A percentile compares a stretch with the other conserved stretches of the same genome.
Conservation (phyloP, 75 land plant species). For the Azolla pinnata region DNA sequence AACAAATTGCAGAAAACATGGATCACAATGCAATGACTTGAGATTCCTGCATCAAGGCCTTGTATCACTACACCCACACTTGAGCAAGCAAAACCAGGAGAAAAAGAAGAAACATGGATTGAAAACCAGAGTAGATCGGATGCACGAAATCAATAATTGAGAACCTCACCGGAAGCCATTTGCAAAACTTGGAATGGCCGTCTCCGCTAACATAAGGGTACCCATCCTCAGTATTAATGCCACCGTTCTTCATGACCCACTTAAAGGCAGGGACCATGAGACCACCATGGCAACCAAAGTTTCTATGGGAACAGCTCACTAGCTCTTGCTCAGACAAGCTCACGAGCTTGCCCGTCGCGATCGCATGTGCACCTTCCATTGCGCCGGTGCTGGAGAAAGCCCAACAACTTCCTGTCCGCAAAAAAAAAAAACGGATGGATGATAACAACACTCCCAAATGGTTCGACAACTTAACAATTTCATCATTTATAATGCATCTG, state of each 20-base stretch:
- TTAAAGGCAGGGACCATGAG: conserved; percentile 75
- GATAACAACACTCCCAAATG: too few species aligned
- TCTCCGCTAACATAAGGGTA: conserved; percentile 45
- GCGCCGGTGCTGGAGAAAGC: conserved; percentile 86
- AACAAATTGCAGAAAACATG: too few species aligned
- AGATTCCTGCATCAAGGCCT: too few species aligned
- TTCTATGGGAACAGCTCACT: conserved; percentile 52
- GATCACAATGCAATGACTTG: too few species aligned
- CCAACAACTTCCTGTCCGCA: conserved; percentile 94
- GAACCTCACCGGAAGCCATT: background rate
- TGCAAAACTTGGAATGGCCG: conserved; percentile 6
- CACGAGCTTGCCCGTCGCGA: conserved; percentile 54
- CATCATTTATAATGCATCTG: too few species aligned
- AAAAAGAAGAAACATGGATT: too few species aligned
- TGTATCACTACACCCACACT: too few species aligned
- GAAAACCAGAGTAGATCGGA: too few species aligned
- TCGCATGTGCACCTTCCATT: conserved; percentile 67
- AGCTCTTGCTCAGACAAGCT: conserved; percentile 85
- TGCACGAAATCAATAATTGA: too few species aligned
- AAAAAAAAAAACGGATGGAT: too few species aligned
- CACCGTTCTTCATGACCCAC: conserved; percentile 63
- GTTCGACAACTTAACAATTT: too few species aligned
- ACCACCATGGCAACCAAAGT: conserved; percentile 73
- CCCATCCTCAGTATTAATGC: conserved; percentile 74
- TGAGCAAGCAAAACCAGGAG: too few species aligned